Evolutionary conservation across 2,329 filamentous ascomycete genomes (phyloP), one percentile per base, ranked within the genome.

Genomic region (Daldinia sp.): DNA sequence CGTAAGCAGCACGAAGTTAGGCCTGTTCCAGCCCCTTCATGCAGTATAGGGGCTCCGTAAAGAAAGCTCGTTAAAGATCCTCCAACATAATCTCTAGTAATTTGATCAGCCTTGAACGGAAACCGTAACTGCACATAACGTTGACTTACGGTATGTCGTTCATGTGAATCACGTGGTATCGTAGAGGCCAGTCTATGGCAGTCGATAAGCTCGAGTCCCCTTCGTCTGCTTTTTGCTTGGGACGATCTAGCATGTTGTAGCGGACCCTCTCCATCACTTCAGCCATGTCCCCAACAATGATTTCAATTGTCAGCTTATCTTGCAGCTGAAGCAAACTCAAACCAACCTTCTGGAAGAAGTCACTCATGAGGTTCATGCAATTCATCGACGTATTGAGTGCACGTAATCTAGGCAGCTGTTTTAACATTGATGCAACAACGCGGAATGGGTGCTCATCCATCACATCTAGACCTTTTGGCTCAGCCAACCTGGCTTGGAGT

Each of bases 81-180:
- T 43, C 73, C 72, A 15, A 71, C 60, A 53, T 74, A 76, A 50
- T 76, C 74, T 9, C 72, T 73, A 19, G 15, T 17, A 23, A n/a
- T 32, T 23, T 37, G 2, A 27, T 61, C 34, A 64, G 54, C 35
- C 19, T 30, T 3, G 4, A 17, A 8, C n/a, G n/a, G 2, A 2
- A 11, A 15, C 1, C 3, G n/a, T 34, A 34, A 17, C 10, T 15
- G 49, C 29, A 32, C 11, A 27, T 11, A 34, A 29, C 39, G 21
- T 41, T 30, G 34, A 71, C 69, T 57, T 66, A 73, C 68, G 73
- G 73, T 15, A 74, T 67, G 32, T 75, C 75, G 68, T 72, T 75
- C 70, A 73, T 66, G 34, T 74, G 70, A 7, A 75, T 71, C 6
- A 69, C 50, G 45, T 75, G 72, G 51, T 73, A 75, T 11, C 43